A percentile compares a stretch with the other conserved stretches of the same genome.
phyloP scores from a whole-genome alignment of 1,284 basidiomycete genomes.

The Xerocomus amazonicus region DNA sequence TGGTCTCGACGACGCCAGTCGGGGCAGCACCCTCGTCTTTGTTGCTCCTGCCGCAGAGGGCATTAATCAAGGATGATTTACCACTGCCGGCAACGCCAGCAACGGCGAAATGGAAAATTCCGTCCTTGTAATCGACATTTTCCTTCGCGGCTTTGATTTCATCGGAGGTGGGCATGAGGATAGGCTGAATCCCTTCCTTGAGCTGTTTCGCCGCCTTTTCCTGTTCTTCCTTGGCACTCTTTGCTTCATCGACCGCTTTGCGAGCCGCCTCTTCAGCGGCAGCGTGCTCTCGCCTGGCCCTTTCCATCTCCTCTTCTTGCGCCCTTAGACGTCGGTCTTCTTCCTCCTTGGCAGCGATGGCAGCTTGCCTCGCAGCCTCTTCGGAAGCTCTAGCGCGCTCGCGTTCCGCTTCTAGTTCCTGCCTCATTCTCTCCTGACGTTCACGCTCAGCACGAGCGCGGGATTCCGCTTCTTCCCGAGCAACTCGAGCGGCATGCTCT shows the following conservation, averaged over 20 bases:
- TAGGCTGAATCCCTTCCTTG: constrained; percentile 29
- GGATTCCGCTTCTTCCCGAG: constrained; percentile 25
- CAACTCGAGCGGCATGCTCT: constrained; percentile 18
- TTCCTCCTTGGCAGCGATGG: constrained; percentile 25
- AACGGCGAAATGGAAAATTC: constrained; percentile 32
- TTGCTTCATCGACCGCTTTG: constrained; percentile 24
- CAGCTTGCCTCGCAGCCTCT: constrained; percentile 28
- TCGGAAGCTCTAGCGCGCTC: constrained; percentile 13
- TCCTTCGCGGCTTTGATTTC: constrained; percentile 26
- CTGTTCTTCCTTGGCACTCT: constrained; percentile 18
- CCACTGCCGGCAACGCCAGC: constrained; percentile 36
- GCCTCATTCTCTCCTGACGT: constrained; percentile 22
- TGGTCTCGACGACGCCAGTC: constrained; percentile 32
- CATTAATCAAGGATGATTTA: constrained; percentile 37
- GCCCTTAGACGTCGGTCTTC: constrained; percentile 22
- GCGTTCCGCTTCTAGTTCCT: constrained; percentile 23
- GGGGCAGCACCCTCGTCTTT: constrained; percentile 28
- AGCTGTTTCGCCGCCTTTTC: constrained; percentile 23
- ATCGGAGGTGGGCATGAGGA: constrained; percentile 26
- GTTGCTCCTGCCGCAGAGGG: constrained; percentile 31
- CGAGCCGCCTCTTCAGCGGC: constrained; percentile 26
- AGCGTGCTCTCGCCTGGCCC: constrained; percentile 14
- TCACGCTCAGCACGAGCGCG: constrained; percentile 25
- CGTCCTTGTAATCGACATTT: constrained; percentile 26
- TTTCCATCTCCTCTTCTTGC: constrained; percentile 23